Evolutionary conservation across 2,329 filamentous ascomycete genomes (phyloP), one percentile per base, ranked within the genome.

Genomic region (Fusarium armeniacum): DNA sequence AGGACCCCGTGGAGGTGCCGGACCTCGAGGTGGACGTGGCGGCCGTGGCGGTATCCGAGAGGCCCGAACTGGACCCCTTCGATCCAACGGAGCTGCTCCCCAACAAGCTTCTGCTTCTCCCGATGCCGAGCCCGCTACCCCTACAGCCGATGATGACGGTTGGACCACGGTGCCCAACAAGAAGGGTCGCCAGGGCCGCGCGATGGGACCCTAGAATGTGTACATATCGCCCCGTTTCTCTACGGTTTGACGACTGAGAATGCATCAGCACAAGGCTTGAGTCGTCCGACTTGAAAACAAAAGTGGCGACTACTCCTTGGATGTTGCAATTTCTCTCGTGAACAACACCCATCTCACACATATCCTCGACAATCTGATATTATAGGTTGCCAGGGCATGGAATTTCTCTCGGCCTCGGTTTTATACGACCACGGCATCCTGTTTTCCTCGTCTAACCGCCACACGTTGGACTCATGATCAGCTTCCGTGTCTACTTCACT

Each of bases 91-190:
- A 60, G 76, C 81, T 13, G 74, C 82, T 62, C 75, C 76, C 50
- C 78, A 79, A 72, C 80, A 80, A 69, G 80, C 80, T 67, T 75
- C 77, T 66, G 73, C 77, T 15, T 74, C 77, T 44, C 74, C 70
- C 32, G 77, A 72, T 38, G 77, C 70, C 32, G 78, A 74, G 38
- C 77, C 72, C 38, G 71, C 80, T 36, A 79, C 81, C 52, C 78
- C 81, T 40, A 78, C 82, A 51, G 85, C 87, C 47, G 87, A 88
- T 38, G 88, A 76, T 5, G 74, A 90, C 76, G 89, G 89, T 70
- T 91, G 89, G 89, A 89, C 87, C 67, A 90, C 86, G 28, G 89
- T 80, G 62, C 73, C 78, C 33, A 78, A 80, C 36, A 78, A 80
- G 71, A 80, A 80, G 76, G 78, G 78, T 54, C 79, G 79, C 53